These are phyloP conservation scores for Pseudozyma sp. DNA, from an alignment of 1,284 basidiomycete genomes.

Conservation along the genomic window DNA sequence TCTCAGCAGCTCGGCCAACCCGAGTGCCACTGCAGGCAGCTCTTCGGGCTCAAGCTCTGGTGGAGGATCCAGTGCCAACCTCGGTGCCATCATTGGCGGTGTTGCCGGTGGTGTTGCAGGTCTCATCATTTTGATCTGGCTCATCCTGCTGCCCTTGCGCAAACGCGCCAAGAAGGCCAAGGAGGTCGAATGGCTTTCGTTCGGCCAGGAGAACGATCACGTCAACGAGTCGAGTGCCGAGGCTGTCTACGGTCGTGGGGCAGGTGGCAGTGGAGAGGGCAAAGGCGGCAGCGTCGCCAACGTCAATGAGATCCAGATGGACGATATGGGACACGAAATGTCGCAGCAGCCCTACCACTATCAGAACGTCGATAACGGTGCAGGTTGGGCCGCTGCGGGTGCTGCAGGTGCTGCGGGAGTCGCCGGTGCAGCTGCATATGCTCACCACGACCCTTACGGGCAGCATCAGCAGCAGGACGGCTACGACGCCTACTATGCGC, in stretches of 20 bases:
- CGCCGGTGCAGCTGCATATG: slow-evolving; percentile 25
- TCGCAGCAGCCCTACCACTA: slow-evolving; percentile 49
- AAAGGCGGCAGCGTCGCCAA: slow-evolving; percentile 48
- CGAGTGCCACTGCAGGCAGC: slow-evolving; percentile 10
- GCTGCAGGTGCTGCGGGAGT: slow-evolving; percentile 17
- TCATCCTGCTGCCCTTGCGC: slow-evolving; percentile 54
- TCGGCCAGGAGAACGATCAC: slow-evolving; percentile 57
- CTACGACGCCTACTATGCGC: slow-evolving; percentile 49
- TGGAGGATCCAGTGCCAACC: slow-evolving; percentile 37
- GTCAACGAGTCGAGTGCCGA: slow-evolving; percentile 52
- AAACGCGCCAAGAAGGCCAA: slow-evolving; percentile 48
- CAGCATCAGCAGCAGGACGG: slow-evolving; percentile 27
- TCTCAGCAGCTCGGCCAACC: slow-evolving; percentile 26
- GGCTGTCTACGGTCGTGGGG: slow-evolving; percentile 49
- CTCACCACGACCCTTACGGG: slow-evolving; percentile 26
- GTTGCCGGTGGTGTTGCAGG: slow-evolving; percentile 56
- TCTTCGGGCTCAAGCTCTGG: slow-evolving; percentile 7
- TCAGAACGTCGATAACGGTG: slow-evolving; percentile 30
- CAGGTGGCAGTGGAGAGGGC: slow-evolving; percentile 43
- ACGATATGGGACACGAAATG: slow-evolving; percentile 43
- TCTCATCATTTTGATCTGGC: slow-evolving; percentile 51
- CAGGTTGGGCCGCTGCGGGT: slow-evolving; percentile 32
- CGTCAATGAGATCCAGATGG: slow-evolving; percentile 54
- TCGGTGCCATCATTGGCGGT: slow-evolving; percentile 58
- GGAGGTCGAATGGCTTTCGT: slow-evolving; percentile 58